Evolutionary conservation across 2,329 filamentous ascomycete genomes (phyloP).

Genomic region (Paracorniculantispora psalliotae): DNA sequence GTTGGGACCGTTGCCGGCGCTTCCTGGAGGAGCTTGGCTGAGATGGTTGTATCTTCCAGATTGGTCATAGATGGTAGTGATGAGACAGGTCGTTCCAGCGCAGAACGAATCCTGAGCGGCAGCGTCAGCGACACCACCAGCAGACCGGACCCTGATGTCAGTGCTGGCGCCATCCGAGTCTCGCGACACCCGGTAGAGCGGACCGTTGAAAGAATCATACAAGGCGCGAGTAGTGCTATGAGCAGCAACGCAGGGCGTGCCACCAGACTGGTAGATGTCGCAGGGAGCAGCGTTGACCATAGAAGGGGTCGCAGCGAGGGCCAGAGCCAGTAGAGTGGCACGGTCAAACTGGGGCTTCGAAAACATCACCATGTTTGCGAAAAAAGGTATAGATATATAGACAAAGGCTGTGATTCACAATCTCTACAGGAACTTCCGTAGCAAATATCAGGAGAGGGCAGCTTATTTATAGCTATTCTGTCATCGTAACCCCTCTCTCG

Average conservation of each 20-base stretch:
- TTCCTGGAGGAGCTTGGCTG: slow-evolving; percentile 52
- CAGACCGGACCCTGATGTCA: slow-evolving; percentile 45
- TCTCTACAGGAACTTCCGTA: background rate
- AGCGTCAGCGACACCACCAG: slow-evolving; percentile 59
- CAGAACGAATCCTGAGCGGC: slow-evolving; percentile 59
- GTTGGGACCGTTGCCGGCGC: slow-evolving; percentile 53
- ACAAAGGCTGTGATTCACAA: background rate
- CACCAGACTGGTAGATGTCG: slow-evolving; percentile 53
- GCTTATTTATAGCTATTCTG: background rate
- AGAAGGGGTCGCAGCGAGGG: background rate
- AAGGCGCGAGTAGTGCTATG: slow-evolving; percentile 60
- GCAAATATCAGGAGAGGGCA: background rate
- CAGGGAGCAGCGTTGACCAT: slow-evolving; percentile 51
- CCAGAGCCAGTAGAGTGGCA: background rate
- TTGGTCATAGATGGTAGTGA: slow-evolving; percentile 62
- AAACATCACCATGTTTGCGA: background rate
- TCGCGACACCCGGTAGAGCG: slow-evolving; percentile 56
- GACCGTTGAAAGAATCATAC: slow-evolving; percentile 46
- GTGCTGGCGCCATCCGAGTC: slow-evolving; percentile 42
- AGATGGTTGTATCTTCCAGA: slow-evolving; percentile 58
- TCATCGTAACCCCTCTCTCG: background rate
- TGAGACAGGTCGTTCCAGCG: slow-evolving; percentile 54
- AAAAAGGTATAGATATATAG: background rate
- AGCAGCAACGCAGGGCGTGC: slow-evolving; percentile 56
- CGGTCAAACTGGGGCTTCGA: background rate